phyloP scores from a whole-genome alignment of 2,329 filamentous ascomycete genomes.

The Sclerotiophoma versabilis region DNA sequence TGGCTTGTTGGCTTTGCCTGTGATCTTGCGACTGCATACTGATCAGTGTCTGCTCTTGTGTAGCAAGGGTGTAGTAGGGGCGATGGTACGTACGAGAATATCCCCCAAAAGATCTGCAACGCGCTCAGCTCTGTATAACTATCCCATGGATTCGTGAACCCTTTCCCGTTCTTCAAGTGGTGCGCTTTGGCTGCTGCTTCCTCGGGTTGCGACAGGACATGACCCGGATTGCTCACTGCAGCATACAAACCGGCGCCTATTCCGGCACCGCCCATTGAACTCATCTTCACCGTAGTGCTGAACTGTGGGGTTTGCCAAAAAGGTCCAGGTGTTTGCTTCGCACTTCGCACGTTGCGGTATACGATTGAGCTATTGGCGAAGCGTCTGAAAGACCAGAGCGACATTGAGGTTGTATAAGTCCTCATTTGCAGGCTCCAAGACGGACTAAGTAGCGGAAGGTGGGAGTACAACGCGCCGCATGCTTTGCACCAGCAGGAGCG shows the following conservation, averaged over 20 bases:
- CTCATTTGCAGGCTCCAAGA: conserved; percentile 11
- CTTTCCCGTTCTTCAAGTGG: conserved; percentile 61
- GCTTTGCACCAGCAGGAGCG: conserved; percentile 1
- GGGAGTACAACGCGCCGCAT: neutral
- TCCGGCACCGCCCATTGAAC: conserved; percentile 33
- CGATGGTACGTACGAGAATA: conserved; percentile 47
- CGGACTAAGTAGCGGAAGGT: conserved; percentile 15
- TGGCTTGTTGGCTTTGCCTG: conserved; percentile 61
- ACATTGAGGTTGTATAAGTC: conserved; percentile 23
- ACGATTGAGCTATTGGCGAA: conserved; percentile 1
- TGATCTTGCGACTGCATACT: conserved; percentile 53
- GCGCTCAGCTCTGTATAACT: conserved; percentile 55
- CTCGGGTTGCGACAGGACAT: conserved; percentile 52
- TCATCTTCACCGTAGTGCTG: conserved; percentile 40
- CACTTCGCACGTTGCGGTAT: neutral
- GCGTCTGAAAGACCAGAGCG: conserved; percentile 14
- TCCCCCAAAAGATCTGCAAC: conserved; percentile 44
- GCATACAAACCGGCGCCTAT: conserved; percentile 48
- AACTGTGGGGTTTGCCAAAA: conserved; percentile 35
- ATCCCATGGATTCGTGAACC: conserved; percentile 65
- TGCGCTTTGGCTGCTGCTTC: conserved; percentile 57
- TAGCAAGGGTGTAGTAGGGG: neutral
- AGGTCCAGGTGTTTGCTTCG: neutral
- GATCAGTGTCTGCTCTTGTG: neutral
- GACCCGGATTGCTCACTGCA: conserved; percentile 50